A percentile compares a stretch with the other conserved stretches of the same genome.
Conservation (phyloP, 2,329 filamentous ascomycete species). For the Ophiobolus disseminans region DNA sequence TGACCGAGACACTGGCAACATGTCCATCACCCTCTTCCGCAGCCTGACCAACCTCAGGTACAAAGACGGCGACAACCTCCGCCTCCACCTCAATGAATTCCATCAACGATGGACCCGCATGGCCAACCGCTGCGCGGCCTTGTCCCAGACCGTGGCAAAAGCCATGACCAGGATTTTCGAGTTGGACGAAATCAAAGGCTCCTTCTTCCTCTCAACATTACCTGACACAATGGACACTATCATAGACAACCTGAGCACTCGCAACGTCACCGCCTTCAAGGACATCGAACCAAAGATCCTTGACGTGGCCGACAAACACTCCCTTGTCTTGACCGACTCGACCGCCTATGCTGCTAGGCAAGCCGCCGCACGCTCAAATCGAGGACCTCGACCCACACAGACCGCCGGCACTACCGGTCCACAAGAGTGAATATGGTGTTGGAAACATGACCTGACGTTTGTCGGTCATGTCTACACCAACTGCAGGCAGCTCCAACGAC, state of each 20-base stretch:
- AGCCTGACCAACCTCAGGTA: constrained; percentile 3
- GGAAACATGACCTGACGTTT: constrained; percentile 8
- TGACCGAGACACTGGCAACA: constrained; percentile 4
- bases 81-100: constrained; percentile 8
- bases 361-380: neutral
- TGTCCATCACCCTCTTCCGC: constrained; percentile 3
- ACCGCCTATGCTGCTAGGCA: constrained; percentile 2
- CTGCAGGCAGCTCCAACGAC: constrained; percentile 8
- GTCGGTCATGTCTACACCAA: constrained; percentile 10
- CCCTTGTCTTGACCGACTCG: constrained; percentile 5
- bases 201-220: constrained; percentile 17
- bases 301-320: constrained; percentile 12
- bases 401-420: neutral
- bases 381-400: neutral
- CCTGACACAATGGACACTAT: constrained; percentile 13
- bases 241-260: constrained; percentile 11
- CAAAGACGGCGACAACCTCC: constrained; percentile 2
- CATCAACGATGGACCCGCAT: constrained; percentile 3
- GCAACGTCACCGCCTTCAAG: constrained; percentile 1
- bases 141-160: constrained; percentile 4
- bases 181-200: constrained; percentile 16
- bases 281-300: constrained; percentile 14
- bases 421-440: constrained; percentile 8
- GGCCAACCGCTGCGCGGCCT: constrained; percentile 3
- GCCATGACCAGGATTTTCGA: constrained; percentile 12